Evolutionary conservation across 192 early-diverging fungal genomes (phyloP).

Genomic region (Coemansia sp.): DNA sequence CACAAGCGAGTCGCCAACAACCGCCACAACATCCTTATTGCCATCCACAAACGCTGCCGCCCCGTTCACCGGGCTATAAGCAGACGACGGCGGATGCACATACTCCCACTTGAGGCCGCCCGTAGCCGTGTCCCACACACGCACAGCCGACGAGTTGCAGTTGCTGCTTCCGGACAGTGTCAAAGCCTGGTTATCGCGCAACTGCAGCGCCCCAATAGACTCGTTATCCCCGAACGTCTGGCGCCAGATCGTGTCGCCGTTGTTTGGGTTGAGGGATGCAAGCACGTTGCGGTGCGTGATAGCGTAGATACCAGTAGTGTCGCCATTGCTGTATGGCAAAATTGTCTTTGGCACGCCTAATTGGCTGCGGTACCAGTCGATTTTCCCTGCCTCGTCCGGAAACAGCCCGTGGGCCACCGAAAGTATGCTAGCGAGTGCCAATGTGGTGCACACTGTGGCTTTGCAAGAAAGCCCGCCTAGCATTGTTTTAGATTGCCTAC

Average conservation of each 20-base stretch:
- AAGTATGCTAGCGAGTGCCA: constrained; percentile 23
- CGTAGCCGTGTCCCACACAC: constrained; percentile 52
- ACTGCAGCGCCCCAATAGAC: constrained; percentile 54
- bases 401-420: constrained; percentile 31
- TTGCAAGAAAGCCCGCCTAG: constrained; percentile 16
- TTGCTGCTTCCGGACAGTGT: constrained; percentile 30
- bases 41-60: constrained; percentile 46
- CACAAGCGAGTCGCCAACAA: constrained; percentile 40
- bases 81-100: constrained; percentile 24
- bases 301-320: constrained; percentile 50
- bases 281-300: constrained; percentile 77
- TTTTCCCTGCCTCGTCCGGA: constrained; percentile 51
- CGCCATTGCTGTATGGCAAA: constrained; percentile 27
- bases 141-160: constrained; percentile 15
- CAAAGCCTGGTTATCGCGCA: constrained; percentile 35
- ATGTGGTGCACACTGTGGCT: constrained; percentile 12
- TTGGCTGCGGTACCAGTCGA: constrained; percentile 52
- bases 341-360: constrained; percentile 38
- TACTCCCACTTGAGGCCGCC: constrained; percentile 22
- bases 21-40: constrained; percentile 41
- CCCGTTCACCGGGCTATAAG: constrained; percentile 34
- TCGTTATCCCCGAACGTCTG: constrained; percentile 67
- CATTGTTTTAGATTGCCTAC: constrained; percentile 8
- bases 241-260: constrained; percentile 78
- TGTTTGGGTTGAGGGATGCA: constrained; percentile 65